Percentiles rank a stretch among this genome's conserved stretches.
These are phyloP conservation scores for Saccharomycopsis sp. DNA, from an alignment of 805 yeast genomes.

Conservation along the genomic window DNA sequence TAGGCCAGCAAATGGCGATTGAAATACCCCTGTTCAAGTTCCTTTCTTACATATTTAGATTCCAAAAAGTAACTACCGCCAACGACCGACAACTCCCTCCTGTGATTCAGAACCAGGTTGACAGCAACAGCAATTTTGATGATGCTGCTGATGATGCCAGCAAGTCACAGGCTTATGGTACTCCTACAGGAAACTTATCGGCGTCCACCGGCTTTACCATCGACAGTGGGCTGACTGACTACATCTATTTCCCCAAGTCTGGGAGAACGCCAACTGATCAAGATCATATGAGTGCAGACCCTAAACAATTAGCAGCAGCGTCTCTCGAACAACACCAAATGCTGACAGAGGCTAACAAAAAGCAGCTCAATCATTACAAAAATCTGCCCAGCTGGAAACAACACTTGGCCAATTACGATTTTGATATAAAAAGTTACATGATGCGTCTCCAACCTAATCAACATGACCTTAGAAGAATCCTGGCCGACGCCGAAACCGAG, in stretches of 20 bases:
- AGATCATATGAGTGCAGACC: background rate
- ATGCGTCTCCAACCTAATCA: background rate
- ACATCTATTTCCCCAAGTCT: background rate
- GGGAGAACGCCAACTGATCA: background rate
- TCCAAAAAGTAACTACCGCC: too few species aligned
- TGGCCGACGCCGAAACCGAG: background rate
- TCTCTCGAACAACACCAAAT: too few species aligned
- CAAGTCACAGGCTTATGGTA: background rate
- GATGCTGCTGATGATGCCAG: background rate
- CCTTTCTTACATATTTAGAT: background rate
- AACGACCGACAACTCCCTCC: too few species aligned
- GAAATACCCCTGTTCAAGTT: background rate
- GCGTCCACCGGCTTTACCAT: background rate
- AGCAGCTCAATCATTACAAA: background rate
- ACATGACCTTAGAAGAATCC: background rate
- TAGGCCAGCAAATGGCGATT: background rate
- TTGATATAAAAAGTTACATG: background rate
- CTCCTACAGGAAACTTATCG: background rate
- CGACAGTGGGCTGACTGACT: background rate
- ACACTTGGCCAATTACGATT: background rate
- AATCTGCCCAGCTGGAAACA: background rate
- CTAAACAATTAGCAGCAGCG: background rate
- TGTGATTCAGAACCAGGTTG: too few species aligned
- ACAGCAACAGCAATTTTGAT: background rate
- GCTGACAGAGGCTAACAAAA: background rate